Base-by-base conservation (phyloP, 805 yeast genomes). In the Saccharomycopsis synnaedendra region DNA sequence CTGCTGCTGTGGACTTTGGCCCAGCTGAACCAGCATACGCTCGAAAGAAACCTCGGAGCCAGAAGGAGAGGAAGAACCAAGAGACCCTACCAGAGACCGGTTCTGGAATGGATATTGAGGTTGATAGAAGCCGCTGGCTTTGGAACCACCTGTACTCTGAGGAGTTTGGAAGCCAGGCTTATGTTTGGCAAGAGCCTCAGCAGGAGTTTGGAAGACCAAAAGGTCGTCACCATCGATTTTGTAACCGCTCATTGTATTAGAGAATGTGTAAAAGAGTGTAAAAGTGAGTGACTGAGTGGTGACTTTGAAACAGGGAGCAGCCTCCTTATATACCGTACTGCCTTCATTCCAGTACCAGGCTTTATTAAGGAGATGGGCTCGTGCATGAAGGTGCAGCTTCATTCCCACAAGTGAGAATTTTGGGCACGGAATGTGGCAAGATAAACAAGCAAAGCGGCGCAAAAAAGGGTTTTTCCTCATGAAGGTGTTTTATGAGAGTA, bases 121-220 rank as follows among this genome's bases (percentile, higher is more conserved):
- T 35, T 51, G 54, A 27, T 35, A 45, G 38, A 51, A 51, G 9
- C 52, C 52, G 32, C 45, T 37, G 27, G 28, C 32, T 5, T 29
- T 9, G 34, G 29, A 32, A 4, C 49, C 52, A n/a, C 49, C 52
- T 11, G 54, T 51, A n/a, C 48, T 40, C 32, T 48, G 54, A 8
- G 52, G 54, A 10, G 54, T 45, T 41, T 51, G 54, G 32, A 47
- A 28, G 9, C 40, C 47, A 4, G 51, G 38, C 32, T 46, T 49
- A 32, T 51, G 52, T 34, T 51, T 51, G 34, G 47, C 52, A 7
- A 51, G 41, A 9, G 54, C 54, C 33, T 51, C 54, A 10, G 54
- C 54, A 9, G 54, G 54, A 34, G 54, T 51, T 46, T 51, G 54
- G 33, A 51, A 51, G 43, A 51, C 42, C 31, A 51, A 52, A 39